These are phyloP conservation scores for Soucietia sequanensis DNA, from an alignment of 805 yeast genomes.

Conservation along the genomic window DNA sequence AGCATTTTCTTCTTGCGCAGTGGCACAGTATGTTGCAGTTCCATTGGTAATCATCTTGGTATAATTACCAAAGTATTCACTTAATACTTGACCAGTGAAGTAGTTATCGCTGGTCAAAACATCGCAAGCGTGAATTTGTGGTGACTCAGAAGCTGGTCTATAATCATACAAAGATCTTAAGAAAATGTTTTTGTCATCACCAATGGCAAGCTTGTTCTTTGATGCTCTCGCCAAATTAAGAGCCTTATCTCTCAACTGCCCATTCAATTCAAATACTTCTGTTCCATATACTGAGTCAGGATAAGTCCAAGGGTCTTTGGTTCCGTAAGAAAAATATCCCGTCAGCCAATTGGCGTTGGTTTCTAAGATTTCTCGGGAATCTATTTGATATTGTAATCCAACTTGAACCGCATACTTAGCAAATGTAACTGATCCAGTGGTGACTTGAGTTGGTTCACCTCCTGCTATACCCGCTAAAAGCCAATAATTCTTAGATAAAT, in stretches of 20 bases:
- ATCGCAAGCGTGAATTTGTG: conserved; percentile 54
- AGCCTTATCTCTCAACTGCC: conserved; percentile 57
- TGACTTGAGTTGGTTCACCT: conserved; percentile 53
- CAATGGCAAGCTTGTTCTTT: conserved; percentile 42
- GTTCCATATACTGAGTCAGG: conserved; percentile 61
- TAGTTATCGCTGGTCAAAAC: conserved; percentile 59
- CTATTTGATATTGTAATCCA: conserved; percentile 58
- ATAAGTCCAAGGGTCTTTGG: conserved; percentile 46
- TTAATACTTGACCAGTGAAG: conserved; percentile 54
- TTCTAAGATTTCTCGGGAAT: conserved; percentile 41
- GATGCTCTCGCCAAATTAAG: conserved; percentile 50
- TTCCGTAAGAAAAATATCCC: conserved; percentile 59
- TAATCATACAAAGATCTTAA: conserved; percentile 50
- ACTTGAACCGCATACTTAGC: conserved; percentile 63
- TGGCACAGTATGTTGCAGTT: conserved; percentile 55
- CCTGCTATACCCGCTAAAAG: conserved; percentile 68
- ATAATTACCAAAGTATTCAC: conserved; percentile 48
- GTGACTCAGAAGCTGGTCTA: conserved; percentile 50
- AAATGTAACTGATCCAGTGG: conserved; percentile 60
- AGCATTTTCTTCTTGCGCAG: conserved; percentile 71
- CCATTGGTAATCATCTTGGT: conserved; percentile 55
- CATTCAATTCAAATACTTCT: conserved; percentile 64
- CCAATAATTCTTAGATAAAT: conserved; percentile 59
- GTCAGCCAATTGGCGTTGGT: conserved; percentile 51
- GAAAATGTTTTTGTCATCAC: conserved; percentile 41